Evolutionary conservation across 2,329 filamentous ascomycete species (phyloP), one percentile per base, ranked within the genome.

Genomic region (Madurella fahalii): DNA sequence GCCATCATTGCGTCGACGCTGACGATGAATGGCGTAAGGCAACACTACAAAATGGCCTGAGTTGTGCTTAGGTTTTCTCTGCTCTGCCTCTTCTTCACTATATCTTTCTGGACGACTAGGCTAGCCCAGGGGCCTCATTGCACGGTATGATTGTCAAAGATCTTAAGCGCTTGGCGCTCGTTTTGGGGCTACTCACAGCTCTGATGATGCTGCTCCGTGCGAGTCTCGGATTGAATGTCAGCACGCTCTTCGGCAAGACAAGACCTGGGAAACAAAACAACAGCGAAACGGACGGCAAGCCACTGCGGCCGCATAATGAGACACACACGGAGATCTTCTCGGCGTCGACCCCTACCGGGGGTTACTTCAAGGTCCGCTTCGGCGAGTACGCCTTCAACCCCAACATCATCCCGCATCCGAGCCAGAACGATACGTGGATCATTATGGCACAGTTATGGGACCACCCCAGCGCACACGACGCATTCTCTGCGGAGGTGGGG

Each of bases 341-440:
- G 0, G 40, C 66, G 2, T 76, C 78, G 0, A 79, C 74, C 0
- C 46, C 56, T 1, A 69, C 80, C 59, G 67, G 64, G 34, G 74
- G 70, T 32, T 83, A 74, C 68, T 82, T 82, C 59, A 57, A 60
- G 25, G 74, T 84, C 63, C 65, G 71, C 15, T 81, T 83, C 58
- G 72, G 69, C 11, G 65, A 66, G 34, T 52, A 62, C 7, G 71
- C 71, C 32, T 73, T 78, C 53, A 84, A 83, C 56, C 80, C 81
- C 15, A 84, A 79, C 65, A 75, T 84, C 58, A 73, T 84, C 40
- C 79, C 81, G 0, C 81, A 84, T 62, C 80, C 79, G 2, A 67
- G 62, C 1, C 62, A 71, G 7, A 65, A 71, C 2, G 65, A 79
- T 40, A 76, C 71, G 1, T 84, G 74, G 72, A 74, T 78, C 56